Evolutionary conservation across 139 green algal genomes (phyloP), one percentile per base, ranked within the genome.

Genomic region (Haematococcus sp.): DNA sequence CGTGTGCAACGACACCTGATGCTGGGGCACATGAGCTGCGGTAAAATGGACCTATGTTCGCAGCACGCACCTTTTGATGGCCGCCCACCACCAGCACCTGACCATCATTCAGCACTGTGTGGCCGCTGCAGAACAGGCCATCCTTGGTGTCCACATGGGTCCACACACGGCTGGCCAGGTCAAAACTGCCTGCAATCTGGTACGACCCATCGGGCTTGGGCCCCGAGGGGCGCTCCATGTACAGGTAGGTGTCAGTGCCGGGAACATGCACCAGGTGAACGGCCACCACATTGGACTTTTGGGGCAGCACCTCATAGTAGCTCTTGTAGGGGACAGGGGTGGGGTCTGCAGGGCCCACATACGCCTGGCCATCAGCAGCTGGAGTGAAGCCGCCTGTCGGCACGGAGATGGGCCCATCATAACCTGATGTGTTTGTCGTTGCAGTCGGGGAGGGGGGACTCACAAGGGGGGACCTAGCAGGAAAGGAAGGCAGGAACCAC

Each of bases 201-300:
- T 30, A 23, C 4, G 55, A 51, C 7, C 34, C 22, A 22, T 60
- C 55, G 20, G 78, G 78, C 49, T 80, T 72, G 49, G 73, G 74
- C 22, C 78, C 78, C 11, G 43, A 71, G 54, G 78, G 78, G 0
- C 78, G 68, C 68, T 84, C 78, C 78, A 84, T 84, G 59, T 75
- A 77, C 22, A 84, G 68, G 40, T 66, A 79, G 7, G 19, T 63
- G 68, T 80, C 60, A 1, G 78, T 75, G 20, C 78, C 78, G 0
- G 78, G 68, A 0, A 84, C 35, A 7, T 58, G 23, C 28, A 73
- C 68, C 78, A 84, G 66, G 72, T 84, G 78, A 30, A 84, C 78
- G 2, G 78, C 78, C 28, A 84, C 78, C 7, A 84, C 59, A n/a
- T 76, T 81, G 31, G 32, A 49, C n/a, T 58, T 11, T 52, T 69